Evolutionary conservation across 2,329 filamentous ascomycete species (phyloP), one percentile per base, ranked within the genome.

Genomic region (Fusarium albidum): DNA sequence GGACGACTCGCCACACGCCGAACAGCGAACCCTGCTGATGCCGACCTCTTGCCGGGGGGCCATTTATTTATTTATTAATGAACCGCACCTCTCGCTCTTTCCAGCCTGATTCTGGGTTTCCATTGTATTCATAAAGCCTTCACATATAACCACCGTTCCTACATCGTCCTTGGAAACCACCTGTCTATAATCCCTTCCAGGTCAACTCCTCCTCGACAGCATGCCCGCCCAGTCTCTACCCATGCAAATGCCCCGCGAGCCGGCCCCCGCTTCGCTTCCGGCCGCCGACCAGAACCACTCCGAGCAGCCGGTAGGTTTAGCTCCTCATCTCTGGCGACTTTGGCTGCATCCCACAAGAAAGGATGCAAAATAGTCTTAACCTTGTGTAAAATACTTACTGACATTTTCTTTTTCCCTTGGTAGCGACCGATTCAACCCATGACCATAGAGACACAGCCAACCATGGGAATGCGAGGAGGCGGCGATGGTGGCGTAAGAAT

Each of bases 381-480:
- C n/a, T n/a, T n/a, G n/a, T n/a, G n/a, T n/a, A n/a, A 3, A 5
- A 9, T n/a, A 18, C 26, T 44, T 31, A 21, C 59, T 60, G 18
- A 62, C 18, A 10, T 3, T 17, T 6, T 13, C 4, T 3, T 17
- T 6, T 13, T 5, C 15, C 9, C 3, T 5, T 1, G 9, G 37
- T 21, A 75, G 73, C 70, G 71, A 17, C 67, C 68, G 11, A 54
- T 69, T 31, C 63, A 74, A 39, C 71, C 73, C 29, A 75, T 75
- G 73, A 61, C 62, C 28, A 65, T 67, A 49, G 68, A 72, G 12
- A 37, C 52, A n/a, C 45, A 57, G 37, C 57, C 62, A 13, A 46
- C 66, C 3, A 59, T 66, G 52, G 56, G 47, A 39, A 65, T 75
- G 37, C 71, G 73, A 42, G 73, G 73, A 41, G 73, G 73, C 26